Conservation (phyloP, 441 rosid genomes). For the Corymbia calophylla region DNA sequence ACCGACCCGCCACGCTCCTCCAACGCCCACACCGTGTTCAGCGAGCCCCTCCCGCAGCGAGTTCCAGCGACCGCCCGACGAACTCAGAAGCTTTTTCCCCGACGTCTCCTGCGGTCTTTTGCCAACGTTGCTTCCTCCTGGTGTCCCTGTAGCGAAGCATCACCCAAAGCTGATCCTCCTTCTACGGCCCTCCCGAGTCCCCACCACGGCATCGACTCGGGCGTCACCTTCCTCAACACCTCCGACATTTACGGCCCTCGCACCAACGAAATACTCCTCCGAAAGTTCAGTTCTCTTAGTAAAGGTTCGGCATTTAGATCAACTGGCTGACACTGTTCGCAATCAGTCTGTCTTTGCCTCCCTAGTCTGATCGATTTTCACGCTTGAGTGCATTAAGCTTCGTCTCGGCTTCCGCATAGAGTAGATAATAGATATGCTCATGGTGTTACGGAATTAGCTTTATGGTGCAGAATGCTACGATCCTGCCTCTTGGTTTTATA, state of each 20-base stretch:
- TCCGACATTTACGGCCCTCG: neutral
- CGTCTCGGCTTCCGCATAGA: neutral
- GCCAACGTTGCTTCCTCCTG: too few relatives aligned
- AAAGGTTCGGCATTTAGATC: neutral
- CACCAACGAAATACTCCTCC: neutral
- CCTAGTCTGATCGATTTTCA: neutral
- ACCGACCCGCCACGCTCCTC: neutral
- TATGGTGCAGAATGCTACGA: too few relatives aligned
- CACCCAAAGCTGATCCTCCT: neutral
- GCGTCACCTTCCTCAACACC: neutral
- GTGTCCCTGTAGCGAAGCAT: too few relatives aligned
- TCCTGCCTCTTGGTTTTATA: too few relatives aligned
- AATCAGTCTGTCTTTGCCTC: too few relatives aligned
- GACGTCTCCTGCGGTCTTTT: too few relatives aligned
- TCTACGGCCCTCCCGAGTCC: neutral
- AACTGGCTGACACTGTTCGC: neutral
- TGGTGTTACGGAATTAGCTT: neutral
- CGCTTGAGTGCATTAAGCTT: neutral
- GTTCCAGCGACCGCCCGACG: too few relatives aligned
- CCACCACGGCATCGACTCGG: neutral
- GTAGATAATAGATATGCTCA: neutral
- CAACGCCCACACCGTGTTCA: neutral
- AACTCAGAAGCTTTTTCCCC: too few relatives aligned
- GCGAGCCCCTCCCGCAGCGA: too few relatives aligned
- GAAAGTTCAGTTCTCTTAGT: neutral